A percentile compares a stretch with the other conserved stretches of the same genome.
Conservation (phyloP, 164 flowering plant species). For the Pachysandra terminalis region DNA sequence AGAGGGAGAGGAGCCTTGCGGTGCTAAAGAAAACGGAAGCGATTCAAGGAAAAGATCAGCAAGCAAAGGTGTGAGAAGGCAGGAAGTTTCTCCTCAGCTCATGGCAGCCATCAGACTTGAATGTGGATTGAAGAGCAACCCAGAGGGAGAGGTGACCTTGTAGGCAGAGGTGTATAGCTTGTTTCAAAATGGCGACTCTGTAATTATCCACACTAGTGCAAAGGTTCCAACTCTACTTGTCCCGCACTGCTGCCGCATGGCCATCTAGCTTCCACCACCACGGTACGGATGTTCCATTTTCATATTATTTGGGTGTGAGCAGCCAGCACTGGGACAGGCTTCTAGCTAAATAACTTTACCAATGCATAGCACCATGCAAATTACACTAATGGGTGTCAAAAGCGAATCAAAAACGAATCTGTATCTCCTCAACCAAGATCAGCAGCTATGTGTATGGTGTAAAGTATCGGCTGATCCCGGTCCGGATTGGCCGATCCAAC, state of each 20-base stretch:
- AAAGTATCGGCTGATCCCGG: too few relatives aligned
- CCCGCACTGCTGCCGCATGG: too few relatives aligned
- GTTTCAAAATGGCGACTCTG: neutral
- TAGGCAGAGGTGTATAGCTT: slow-evolving; percentile 7
- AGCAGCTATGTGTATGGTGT: too few relatives aligned
- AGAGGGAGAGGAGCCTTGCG: slow-evolving; percentile 35
- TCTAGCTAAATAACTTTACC: too few relatives aligned
- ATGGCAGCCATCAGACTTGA: slow-evolving; percentile 78
- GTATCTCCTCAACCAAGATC: too few relatives aligned
- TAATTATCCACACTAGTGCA: neutral
- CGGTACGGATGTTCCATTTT: neutral
- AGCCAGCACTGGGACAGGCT: too few relatives aligned
- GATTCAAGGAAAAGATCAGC: slow-evolving; percentile 11
- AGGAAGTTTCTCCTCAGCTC: slow-evolving; percentile 64
- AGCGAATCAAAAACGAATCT: too few relatives aligned
- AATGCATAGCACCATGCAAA: too few relatives aligned
- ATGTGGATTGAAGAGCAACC: slow-evolving; percentile 52
- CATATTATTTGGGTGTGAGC: too few relatives aligned
- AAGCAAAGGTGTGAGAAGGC: slow-evolving; percentile 7
- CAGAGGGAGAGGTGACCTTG: slow-evolving; percentile 11
- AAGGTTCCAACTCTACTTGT: neutral
- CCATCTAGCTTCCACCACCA: too few relatives aligned
- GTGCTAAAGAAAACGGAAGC: slow-evolving; percentile 12
- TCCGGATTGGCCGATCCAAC: too few relatives aligned
- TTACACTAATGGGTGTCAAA: neutral